These are phyloP conservation scores for Debaryomyces castellii DNA, from an alignment of 805 yeast genomes.

Conservation along the genomic window DNA sequence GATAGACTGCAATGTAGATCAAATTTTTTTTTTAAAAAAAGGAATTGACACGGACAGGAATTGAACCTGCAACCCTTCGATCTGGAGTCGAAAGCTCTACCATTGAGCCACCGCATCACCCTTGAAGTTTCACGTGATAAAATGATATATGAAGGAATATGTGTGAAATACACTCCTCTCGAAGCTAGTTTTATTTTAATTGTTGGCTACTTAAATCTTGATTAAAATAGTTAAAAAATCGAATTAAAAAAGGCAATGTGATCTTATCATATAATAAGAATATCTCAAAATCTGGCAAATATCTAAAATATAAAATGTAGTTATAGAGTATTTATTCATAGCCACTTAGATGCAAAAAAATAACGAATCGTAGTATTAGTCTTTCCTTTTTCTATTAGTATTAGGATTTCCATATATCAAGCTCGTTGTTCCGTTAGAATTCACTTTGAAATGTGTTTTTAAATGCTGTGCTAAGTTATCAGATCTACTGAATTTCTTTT, in stretches of 20 bases:
- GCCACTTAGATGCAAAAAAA: background rate
- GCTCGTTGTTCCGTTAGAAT: conserved; percentile 32
- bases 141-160: no score
- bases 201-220: no score
- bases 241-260: no score
- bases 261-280: no score
- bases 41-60: conserved; percentile 69
- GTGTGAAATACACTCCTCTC: no score
- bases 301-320: background rate
- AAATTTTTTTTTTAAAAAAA: no score
- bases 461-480: conserved; percentile 65
- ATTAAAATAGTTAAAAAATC: no score
- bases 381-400: conserved; percentile 11
- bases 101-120: conserved; percentile 29
- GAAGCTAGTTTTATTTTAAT: no score
- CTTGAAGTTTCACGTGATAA: conserved; percentile 3
- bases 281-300: background rate
- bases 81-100: conserved; percentile 41
- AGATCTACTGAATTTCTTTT: conserved; percentile 53
- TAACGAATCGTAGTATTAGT: background rate
- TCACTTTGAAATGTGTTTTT: conserved; percentile 39
- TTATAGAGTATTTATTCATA: background rate
- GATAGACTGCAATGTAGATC: no score
- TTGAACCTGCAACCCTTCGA: conserved; percentile 82
- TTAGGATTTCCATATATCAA: conserved; percentile 25